Evolutionary conservation across 331 rosid species (phyloP).

Genomic region (Rhamnella rubrinervis): DNA sequence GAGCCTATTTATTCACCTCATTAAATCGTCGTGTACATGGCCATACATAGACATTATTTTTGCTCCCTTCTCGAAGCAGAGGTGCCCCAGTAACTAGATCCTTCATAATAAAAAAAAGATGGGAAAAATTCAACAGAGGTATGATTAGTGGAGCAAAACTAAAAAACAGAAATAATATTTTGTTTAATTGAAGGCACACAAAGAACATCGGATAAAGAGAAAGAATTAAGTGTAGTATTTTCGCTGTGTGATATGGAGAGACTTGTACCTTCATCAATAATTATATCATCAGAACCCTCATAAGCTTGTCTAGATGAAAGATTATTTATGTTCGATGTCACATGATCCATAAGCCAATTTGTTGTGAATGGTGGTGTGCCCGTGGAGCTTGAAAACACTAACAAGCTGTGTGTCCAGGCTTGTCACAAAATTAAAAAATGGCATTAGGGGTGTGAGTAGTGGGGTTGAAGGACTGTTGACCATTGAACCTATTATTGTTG

Average conservation of each 20-base stretch:
- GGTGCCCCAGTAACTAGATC: background rate
- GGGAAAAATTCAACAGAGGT: constrained; percentile 8
- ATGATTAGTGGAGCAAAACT: background rate
- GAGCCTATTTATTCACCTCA: too few species aligned
- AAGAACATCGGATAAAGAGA: background rate
- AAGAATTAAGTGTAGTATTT: background rate
- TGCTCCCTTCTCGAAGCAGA: background rate
- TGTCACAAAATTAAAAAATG: too few species aligned
- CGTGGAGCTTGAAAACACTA: too few species aligned
- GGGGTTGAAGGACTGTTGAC: too few species aligned
- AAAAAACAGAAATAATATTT: background rate
- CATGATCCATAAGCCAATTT: too few species aligned
- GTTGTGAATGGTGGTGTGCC: too few species aligned
- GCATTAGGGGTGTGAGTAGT: too few species aligned
- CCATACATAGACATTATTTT: background rate
- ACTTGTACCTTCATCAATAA: background rate
- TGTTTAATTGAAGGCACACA: background rate
- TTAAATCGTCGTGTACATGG: background rate
- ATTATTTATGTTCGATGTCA: too few species aligned
- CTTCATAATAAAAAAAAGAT: background rate
- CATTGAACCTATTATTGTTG: too few species aligned
- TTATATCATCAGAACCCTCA: background rate
- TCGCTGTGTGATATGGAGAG: background rate
- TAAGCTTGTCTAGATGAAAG: too few species aligned
- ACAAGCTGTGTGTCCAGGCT: too few species aligned